phyloP scores from a whole-genome alignment of 176 grass and related monocot genomes.

The Chrysopogon serrulatus region DNA sequence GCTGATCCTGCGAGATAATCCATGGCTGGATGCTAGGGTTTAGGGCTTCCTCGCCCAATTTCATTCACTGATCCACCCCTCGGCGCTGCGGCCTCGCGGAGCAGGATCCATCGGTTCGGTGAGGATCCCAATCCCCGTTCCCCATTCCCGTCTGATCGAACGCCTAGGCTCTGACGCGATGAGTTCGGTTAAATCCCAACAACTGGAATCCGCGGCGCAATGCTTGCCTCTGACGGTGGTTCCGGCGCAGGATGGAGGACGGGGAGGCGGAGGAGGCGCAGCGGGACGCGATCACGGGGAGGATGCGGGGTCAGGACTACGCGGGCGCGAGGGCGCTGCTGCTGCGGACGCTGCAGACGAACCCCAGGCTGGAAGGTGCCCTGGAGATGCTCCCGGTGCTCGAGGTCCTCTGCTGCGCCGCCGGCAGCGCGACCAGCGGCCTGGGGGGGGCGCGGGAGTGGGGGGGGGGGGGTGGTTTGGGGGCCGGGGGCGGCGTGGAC shows the following conservation, averaged over 20 bases:
- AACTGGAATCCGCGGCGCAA: background rate
- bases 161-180: background rate
- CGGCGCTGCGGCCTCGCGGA: background rate
- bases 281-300: conserved; percentile 32
- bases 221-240: too few species aligned
- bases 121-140: background rate
- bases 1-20: background rate
- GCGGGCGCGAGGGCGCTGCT: conserved; percentile 45
- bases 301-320: conserved; percentile 45
- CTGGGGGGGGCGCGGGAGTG: too few species aligned
- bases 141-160: background rate
- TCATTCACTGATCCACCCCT: background rate
- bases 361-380: conserved; percentile 41
- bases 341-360: conserved; percentile 51
- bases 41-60: background rate
- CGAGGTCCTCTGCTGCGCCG: conserved; percentile 69
- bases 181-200: background rate
- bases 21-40: conserved; percentile 13
- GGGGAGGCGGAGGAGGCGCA: background rate
- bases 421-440: too few species aligned
- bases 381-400: conserved; percentile 54
- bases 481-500: conserved; percentile 18
- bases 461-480: too few species aligned
- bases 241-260: conserved; percentile 14
- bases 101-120: conserved; percentile 4